A percentile compares a stretch with the other conserved stretches of the same genome.
Evolutionary conservation across 345 rosid species (phyloP).

Genomic region (Eucalyptus shirleyi): DNA sequence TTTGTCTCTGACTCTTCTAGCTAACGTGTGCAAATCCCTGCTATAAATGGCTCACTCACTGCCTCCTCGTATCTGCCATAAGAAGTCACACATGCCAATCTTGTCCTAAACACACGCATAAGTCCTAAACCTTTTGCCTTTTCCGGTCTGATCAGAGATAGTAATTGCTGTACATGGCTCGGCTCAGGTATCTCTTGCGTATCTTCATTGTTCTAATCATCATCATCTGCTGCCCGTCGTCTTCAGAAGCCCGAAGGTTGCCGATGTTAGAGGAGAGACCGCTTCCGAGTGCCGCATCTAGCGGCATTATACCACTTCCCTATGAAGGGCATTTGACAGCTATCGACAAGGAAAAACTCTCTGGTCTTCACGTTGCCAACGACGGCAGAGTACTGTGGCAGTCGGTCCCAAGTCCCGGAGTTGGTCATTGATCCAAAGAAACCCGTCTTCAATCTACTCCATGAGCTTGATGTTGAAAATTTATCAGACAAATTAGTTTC

Average conservation of each 20-base stretch:
- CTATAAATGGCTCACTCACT: background rate
- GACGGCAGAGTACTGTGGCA: conserved; percentile 1
- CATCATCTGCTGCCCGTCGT: background rate
- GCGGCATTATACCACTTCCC: conserved; percentile 15
- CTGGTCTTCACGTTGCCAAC: background rate
- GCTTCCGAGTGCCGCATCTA: conserved; percentile 12
- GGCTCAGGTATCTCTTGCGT: background rate
- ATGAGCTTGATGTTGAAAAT: background rate
- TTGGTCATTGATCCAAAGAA: conserved; percentile 16
- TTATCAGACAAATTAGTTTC: background rate
- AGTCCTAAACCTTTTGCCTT: background rate
- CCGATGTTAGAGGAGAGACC: background rate
- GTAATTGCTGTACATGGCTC: background rate
- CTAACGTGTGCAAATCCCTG: background rate
- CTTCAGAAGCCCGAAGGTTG: background rate
- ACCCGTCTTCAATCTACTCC: background rate
- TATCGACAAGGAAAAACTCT: background rate
- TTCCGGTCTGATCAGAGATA: background rate
- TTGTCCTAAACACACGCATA: background rate
- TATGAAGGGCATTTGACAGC: conserved; percentile 10
- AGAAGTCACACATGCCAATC: background rate
- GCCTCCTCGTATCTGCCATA: background rate
- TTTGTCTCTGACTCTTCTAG: background rate
- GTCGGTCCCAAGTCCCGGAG: conserved; percentile 47
- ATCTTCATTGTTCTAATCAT: background rate